Evolutionary conservation across 2,329 filamentous ascomycete genomes (phyloP), one percentile per base, ranked within the genome.

Genomic region (Phoma sp.): DNA sequence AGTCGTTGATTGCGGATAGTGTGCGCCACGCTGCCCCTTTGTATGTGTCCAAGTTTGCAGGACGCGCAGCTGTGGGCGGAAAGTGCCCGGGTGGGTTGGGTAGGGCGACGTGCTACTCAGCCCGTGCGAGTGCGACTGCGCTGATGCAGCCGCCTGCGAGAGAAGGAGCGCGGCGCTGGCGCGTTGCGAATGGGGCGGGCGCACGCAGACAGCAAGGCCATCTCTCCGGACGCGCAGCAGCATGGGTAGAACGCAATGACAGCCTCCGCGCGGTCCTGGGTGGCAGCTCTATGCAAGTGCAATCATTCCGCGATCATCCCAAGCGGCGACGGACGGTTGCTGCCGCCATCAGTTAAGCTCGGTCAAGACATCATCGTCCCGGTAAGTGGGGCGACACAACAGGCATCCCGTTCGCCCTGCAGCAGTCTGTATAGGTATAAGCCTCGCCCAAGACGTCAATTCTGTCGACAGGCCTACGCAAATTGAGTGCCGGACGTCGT

Each of bases 141-240:
- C 52, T 50, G 61, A 59, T 46, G 65, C 53, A 38, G 59, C 49
- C 40, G 66, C 51, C 39, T 57, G 53, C 36, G 57, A 50, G 47
- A 46, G 52, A 29, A 29, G 9, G 27, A 29, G 27, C 27, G 27
- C 27, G 27, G 27, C 59, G 49, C 59, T 9, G 27, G 27, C 59
- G 49, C 59, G 60, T 42, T 10, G 40, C 30, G 27, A 7, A 29
- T 23, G 36, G 55, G 55, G 62, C 60, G 64, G 65, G 67, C 70
- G 66, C 61, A 66, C 45, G 62, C 58, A 69, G 58, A 68, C 64
- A 62, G 62, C 61, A 65, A 69, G 49, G 66, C 71, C 72, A 72
- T 73, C 48, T 58, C 66, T 65, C 61, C 62, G 59, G 56, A 61
- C 61, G 61, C 65, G 67, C 64, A 66, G 62, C 47, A 66, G 67